These are phyloP conservation scores for Athelia sp. DNA, from an alignment of 1,284 basidiomycete genomes.

Conservation along the genomic window DNA sequence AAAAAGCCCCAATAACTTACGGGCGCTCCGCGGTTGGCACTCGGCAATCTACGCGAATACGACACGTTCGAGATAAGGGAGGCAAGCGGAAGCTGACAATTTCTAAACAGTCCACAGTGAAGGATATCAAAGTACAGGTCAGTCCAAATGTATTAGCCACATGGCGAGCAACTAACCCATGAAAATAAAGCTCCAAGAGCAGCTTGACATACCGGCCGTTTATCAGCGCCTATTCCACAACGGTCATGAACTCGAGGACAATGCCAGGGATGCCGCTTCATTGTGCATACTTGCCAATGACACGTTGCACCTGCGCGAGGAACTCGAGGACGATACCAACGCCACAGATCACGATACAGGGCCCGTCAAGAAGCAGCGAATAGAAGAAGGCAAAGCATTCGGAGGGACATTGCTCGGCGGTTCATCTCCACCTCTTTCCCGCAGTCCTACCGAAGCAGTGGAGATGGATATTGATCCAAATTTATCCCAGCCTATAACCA, in stretches of 20 bases:
- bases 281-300: slow-evolving; percentile 65
- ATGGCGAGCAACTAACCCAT: background rate
- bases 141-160: slow-evolving; percentile 13
- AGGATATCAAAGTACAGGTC: slow-evolving; percentile 73
- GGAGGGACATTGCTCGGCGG: slow-evolving; percentile 64
- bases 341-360: slow-evolving; percentile 47
- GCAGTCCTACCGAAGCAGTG: slow-evolving; percentile 19
- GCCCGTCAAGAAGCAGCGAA: slow-evolving; percentile 34
- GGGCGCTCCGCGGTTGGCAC: slow-evolving; percentile 13
- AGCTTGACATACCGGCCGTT: slow-evolving; percentile 63
- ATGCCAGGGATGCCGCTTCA: slow-evolving; percentile 48
- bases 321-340: slow-evolving; percentile 53
- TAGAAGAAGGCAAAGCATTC: slow-evolving; percentile 66
- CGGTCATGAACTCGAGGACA: slow-evolving; percentile 61
- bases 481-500: slow-evolving; percentile 8
- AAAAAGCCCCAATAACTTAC: slow-evolving; percentile 3
- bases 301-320: slow-evolving; percentile 59
- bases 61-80: slow-evolving; percentile 45
- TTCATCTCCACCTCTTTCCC: slow-evolving; percentile 18
- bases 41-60: slow-evolving; percentile 65
- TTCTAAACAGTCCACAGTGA: slow-evolving; percentile 62
- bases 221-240: slow-evolving; percentile 66
- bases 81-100: slow-evolving; percentile 49
- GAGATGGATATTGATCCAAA: background rate
- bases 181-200: slow-evolving; percentile 48